phyloP scores from a whole-genome alignment of 1,139 yeast species.

The Yamadazyma membranifaciens region DNA sequence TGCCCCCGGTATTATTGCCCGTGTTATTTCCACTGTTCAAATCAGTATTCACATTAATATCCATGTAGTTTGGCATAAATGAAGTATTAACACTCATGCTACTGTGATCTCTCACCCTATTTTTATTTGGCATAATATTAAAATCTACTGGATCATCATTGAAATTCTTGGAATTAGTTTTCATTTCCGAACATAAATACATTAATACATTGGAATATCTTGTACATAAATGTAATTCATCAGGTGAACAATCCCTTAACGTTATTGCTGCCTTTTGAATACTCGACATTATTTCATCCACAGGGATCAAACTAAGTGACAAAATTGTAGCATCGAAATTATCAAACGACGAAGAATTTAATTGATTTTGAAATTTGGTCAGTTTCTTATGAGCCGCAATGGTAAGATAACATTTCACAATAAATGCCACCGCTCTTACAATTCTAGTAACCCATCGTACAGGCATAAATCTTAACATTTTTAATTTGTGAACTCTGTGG shows the following conservation, averaged over 20 bases:
- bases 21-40: too few relatives aligned
- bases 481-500: conserved; percentile 63
- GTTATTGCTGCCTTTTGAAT: conserved; percentile 75
- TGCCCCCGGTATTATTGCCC: neutral
- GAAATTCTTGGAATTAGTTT: conserved; percentile 30
- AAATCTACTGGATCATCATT: conserved; percentile 11
- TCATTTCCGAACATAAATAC: conserved; percentile 77
- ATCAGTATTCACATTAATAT: neutral
- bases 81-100: conserved; percentile 3
- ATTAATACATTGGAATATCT: conserved; percentile 78
- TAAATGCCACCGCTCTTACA: conserved; percentile 87
- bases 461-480: conserved; percentile 74
- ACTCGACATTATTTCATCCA: conserved; percentile 65
- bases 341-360: conserved; percentile 24
- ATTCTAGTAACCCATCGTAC: conserved; percentile 87
- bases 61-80: neutral
- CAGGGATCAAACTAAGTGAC: conserved; percentile 62
- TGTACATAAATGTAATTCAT: conserved; percentile 79
- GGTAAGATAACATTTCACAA: conserved; percentile 79
- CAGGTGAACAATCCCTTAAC: conserved; percentile 82
- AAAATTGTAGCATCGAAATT: conserved; percentile 52
- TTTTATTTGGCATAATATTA: conserved; percentile 3
- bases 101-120: neutral
- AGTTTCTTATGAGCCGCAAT: conserved; percentile 49
- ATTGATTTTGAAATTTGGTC: conserved; percentile 18